phyloP scores from a whole-genome alignment of 2,329 filamentous ascomycete genomes.

The Botrytis elliptica region DNA sequence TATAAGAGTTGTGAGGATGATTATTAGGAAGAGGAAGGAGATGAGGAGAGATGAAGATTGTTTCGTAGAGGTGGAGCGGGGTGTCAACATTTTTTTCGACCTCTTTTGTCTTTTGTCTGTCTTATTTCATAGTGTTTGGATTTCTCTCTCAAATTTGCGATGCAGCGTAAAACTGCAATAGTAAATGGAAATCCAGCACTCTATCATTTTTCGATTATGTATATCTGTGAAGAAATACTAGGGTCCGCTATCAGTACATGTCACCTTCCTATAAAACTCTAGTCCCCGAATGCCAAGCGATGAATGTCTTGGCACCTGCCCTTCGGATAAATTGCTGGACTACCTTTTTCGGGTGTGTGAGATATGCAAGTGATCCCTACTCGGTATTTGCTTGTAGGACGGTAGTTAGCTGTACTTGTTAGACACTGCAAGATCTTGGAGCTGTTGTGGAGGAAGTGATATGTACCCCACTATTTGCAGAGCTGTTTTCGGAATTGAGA shows the following conservation, averaged over 20 bases:
- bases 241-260: not conserved
- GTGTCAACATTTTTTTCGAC: not conserved
- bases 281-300: not conserved
- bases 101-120: not conserved
- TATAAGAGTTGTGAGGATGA: not conserved
- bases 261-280: slow-evolving; percentile 7
- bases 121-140: not conserved
- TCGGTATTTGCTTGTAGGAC: not conserved
- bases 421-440: not conserved
- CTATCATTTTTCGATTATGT: not conserved
- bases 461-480: not conserved
- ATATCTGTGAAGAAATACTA: not conserved
- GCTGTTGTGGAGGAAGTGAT: not conserved
- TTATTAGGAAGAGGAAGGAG: not conserved
- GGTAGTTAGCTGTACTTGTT: not conserved
- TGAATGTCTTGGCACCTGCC: not conserved
- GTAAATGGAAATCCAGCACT: not conserved
- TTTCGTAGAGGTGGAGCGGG: not conserved
- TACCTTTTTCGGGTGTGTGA: not conserved
- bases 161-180: too few relatives aligned
- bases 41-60: not conserved
- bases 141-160: not conserved
- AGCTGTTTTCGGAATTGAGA: not conserved
- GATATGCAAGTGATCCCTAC: not conserved
- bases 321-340: not conserved